Percentiles rank a stretch among this genome's conserved stretches.
These are phyloP conservation scores for Plasmodium vinckei DNA, from an alignment of 169 alveolate genomes.

Conservation along the genomic window DNA sequence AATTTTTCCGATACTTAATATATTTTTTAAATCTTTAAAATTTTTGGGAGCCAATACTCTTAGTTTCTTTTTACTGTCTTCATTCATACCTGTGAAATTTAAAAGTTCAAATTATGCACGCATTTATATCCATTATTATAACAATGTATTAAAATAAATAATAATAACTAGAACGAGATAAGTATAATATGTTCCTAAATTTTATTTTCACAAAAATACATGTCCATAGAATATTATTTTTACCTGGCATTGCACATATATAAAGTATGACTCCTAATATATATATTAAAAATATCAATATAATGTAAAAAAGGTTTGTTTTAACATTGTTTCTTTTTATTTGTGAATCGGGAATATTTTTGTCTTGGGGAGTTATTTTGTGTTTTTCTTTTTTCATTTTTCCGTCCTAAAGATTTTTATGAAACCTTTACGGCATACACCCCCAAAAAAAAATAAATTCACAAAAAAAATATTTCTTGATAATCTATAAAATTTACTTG, in stretches of 20 bases:
- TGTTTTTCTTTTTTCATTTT: slow-evolving; percentile 55
- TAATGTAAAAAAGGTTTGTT: slow-evolving; percentile 41
- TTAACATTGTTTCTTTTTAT: slow-evolving; percentile 39
- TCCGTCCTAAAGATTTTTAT: neutral
- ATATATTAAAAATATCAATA: slow-evolving; percentile 27
- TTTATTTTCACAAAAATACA: too few species aligned
- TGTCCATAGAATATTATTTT: neutral
- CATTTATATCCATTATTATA: too few species aligned
- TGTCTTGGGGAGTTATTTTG: slow-evolving; percentile 4
- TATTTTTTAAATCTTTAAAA: slow-evolving; percentile 45
- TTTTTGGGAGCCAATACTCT: slow-evolving; percentile 45
- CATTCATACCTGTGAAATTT: slow-evolving; percentile 20
- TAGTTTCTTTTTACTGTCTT: slow-evolving; percentile 48
- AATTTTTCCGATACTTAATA: slow-evolving; percentile 23
- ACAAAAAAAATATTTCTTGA: too few species aligned
- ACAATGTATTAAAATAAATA: too few species aligned
- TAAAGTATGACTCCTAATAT: slow-evolving; percentile 21
- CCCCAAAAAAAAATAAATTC: too few species aligned
- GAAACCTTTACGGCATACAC: too few species aligned
- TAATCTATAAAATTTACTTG: too few species aligned
- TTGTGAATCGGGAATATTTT: slow-evolving; percentile 2
- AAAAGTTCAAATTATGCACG: too few species aligned
- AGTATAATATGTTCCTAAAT: too few species aligned
- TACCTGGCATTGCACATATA: slow-evolving; percentile 61
- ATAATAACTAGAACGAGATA: too few species aligned